Evolutionary conservation across 208 protist species (phyloP), one percentile per base, ranked within the genome.

Genomic region (Acanthamoeba culbertsoni): DNA sequence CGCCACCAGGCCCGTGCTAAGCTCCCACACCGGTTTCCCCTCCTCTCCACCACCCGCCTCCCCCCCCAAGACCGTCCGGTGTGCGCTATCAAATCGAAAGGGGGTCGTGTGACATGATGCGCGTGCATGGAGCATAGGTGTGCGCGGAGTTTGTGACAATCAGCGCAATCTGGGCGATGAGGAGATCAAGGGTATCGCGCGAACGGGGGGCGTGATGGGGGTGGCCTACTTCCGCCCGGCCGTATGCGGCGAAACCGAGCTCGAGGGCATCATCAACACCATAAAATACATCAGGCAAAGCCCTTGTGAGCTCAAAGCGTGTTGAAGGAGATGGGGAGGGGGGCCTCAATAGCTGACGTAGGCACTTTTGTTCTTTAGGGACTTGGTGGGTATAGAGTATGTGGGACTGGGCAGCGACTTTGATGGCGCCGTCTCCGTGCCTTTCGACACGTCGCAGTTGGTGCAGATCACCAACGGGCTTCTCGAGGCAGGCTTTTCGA

Each of bases 211-310:
- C 7, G 43, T 93, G 37, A 55, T 93, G 40, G 37, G 53, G 6
- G 48, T 93, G n/a, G 90, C 90, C 57, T 93, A 88, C 90, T 93
- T 93, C 48, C 40, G 40, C 55, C 63, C 33, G 53, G 90, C 75
- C 68, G 63, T 93, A 23, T 93, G 90, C 55, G 73, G 75, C 45
- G 59, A 93, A 42, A 63, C 40, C 42, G 55, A 65, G 59, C 51
- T 93, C 53, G 43, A 93, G 43, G 42, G 65, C 55, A 93, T 93
- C 53, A 63, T 88, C 40, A 48, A 84, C 23, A 55, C 51, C 51
- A 88, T 84, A 62, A 77, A 93, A 28, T 84, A 93, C 68, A 59
- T 84, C 40, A 40, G 40, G 55, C 65, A 40, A 18, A 26, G 23
- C 23, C 55, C 31, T 86, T 86, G n/a, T n/a, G n/a, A n/a, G n/a